Evolutionary conservation across 306 rosid genomes (phyloP).

Genomic region (Vigna radiata): DNA sequence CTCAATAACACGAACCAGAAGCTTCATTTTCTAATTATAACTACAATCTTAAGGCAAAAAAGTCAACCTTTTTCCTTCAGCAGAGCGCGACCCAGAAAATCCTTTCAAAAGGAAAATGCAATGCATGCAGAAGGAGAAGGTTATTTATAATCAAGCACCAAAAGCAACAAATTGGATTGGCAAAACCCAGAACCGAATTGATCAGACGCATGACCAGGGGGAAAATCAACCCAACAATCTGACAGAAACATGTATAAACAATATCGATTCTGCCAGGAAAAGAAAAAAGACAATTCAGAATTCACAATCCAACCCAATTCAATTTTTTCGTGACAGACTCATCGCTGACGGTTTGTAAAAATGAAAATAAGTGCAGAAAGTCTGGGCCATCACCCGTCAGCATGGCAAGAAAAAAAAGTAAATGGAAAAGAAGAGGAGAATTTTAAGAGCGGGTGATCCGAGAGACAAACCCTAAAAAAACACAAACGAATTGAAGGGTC

Average conservation of each 20-base stretch:
- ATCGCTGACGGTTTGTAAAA: not conserved
- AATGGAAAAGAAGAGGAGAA: not conserved
- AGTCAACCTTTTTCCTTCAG: not conserved
- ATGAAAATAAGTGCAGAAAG: not conserved
- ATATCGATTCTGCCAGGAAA: slow-evolving; percentile 26
- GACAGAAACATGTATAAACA: slow-evolving; percentile 33
- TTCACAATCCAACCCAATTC: not conserved
- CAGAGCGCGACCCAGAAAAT: slow-evolving; percentile 9
- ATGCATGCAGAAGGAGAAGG: slow-evolving; percentile 22
- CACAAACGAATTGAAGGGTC: slow-evolving; percentile 25
- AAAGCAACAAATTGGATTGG: not conserved
- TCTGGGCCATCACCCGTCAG: slow-evolving; percentile 16
- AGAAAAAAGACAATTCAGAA: not conserved
- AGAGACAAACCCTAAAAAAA: slow-evolving; percentile 33
- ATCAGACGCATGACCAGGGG: slow-evolving; percentile 34
- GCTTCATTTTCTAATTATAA: slow-evolving; percentile 62
- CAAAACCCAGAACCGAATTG: slow-evolving; percentile 27
- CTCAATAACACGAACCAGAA: slow-evolving; percentile 79
- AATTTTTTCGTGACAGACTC: slow-evolving; percentile 1
- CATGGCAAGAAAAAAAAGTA: not conserved
- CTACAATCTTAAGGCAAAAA: not conserved
- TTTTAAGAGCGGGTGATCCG: slow-evolving; percentile 6
- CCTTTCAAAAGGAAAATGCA: slow-evolving; percentile 34
- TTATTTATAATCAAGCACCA: slow-evolving; percentile 4
- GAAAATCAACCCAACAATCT: slow-evolving; percentile 6